phyloP scores from a whole-genome alignment of 2,329 filamentous ascomycete genomes.

The Teratosphaeria pseudoeucalypti region DNA sequence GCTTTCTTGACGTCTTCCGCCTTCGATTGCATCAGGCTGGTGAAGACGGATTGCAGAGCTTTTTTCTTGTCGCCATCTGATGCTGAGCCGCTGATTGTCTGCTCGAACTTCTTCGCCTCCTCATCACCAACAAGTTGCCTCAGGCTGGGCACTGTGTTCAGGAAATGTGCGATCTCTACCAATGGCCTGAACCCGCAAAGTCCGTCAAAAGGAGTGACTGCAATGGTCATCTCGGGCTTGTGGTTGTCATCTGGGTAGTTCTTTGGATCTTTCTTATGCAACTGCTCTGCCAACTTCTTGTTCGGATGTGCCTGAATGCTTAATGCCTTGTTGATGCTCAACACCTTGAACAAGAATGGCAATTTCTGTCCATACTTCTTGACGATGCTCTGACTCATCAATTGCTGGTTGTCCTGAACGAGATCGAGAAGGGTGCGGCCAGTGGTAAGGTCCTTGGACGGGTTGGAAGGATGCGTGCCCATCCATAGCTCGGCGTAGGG shows the following conservation, averaged over 20 bases:
- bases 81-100: slow-evolving; percentile 42
- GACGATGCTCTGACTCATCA: slow-evolving; percentile 64
- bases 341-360: slow-evolving; percentile 94
- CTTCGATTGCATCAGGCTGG: slow-evolving; percentile 67
- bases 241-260: slow-evolving; percentile 99
- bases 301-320: slow-evolving; percentile 81
- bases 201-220: slow-evolving; percentile 90
- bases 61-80: slow-evolving; percentile 51
- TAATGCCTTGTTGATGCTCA: slow-evolving; percentile 89
- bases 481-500: slow-evolving; percentile 99
- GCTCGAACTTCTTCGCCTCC: slow-evolving; percentile 35
- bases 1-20: slow-evolving; percentile 55
- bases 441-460: slow-evolving; percentile 78
- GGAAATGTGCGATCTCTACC: slow-evolving; percentile 75
- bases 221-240: slow-evolving; percentile 99
- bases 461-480: slow-evolving; percentile 94
- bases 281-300: slow-evolving; percentile 70
- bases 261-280: slow-evolving; percentile 76
- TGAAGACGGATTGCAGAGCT: slow-evolving; percentile 65
- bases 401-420: slow-evolving; percentile 72
- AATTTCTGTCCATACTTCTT: slow-evolving; percentile 71
- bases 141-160: slow-evolving; percentile 50
- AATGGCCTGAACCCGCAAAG: slow-evolving; percentile 91
- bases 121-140: slow-evolving; percentile 39
- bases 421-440: slow-evolving; percentile 79